phyloP scores from a whole-genome alignment of 2,329 filamentous ascomycete genomes.

The Thelonectria rubi region DNA sequence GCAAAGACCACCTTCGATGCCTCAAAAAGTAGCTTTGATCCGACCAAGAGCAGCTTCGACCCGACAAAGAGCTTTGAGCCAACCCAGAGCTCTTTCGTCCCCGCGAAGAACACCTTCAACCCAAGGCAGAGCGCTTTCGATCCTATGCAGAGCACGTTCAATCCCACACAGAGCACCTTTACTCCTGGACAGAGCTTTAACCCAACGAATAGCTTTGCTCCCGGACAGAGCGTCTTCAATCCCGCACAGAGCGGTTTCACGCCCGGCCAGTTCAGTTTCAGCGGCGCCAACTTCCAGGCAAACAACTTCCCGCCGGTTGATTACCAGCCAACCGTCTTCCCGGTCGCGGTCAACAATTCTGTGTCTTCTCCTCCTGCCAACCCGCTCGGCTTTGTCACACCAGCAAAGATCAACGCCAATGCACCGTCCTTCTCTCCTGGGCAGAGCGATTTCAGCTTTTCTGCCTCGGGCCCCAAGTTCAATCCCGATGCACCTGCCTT shows the following conservation, averaged over 20 bases:
- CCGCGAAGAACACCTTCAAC: slow-evolving; percentile 49
- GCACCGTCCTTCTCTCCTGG: slow-evolving; percentile 77
- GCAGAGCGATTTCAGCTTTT: slow-evolving; percentile 73
- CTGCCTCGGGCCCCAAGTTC: slow-evolving; percentile 72
- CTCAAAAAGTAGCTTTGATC: slow-evolving; percentile 48
- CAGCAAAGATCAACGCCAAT: slow-evolving; percentile 70
- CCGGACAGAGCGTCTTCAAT: slow-evolving; percentile 49
- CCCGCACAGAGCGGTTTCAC: slow-evolving; percentile 75
- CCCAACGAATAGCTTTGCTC: slow-evolving; percentile 55
- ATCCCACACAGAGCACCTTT: slow-evolving; percentile 54
- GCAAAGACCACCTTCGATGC: slow-evolving; percentile 84
- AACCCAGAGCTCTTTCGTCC: slow-evolving; percentile 60
- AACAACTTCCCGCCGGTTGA: slow-evolving; percentile 21
- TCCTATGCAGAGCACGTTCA: slow-evolving; percentile 57
- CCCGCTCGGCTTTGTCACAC: slow-evolving; percentile 32
- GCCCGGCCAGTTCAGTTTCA: slow-evolving; percentile 31
- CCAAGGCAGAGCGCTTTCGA: slow-evolving; percentile 80
- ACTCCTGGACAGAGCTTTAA: slow-evolving; percentile 78
- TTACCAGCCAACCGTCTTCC: slow-evolving; percentile 61
- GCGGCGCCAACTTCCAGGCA: slow-evolving; percentile 20
- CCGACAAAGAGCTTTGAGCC: slow-evolving; percentile 54
- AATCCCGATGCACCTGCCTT: slow-evolving; percentile 81
- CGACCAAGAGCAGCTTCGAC: slow-evolving; percentile 82
- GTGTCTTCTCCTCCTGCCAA: slow-evolving; percentile 33
- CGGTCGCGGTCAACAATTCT: slow-evolving; percentile 44